Percentiles rank a stretch among this genome's conserved stretches.
Evolutionary conservation across 495 filamentous ascomycete species (phyloP).

Genomic region (Podospora pseudocomata): DNA sequence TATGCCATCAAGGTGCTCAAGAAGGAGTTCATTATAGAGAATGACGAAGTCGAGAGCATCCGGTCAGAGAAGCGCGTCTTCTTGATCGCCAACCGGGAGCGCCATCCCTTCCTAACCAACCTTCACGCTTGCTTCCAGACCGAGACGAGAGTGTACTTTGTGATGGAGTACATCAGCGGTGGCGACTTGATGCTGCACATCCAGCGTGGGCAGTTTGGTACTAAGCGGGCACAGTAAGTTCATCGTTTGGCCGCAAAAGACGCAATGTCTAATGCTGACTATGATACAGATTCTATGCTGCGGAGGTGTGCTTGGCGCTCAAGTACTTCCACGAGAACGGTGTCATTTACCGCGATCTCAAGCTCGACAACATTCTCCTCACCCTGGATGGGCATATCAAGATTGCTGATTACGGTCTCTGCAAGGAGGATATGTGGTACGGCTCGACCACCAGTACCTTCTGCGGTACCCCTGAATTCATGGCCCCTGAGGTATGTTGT

Average conservation of each 20-base stretch:
- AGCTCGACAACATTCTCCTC: slow-evolving; percentile 97
- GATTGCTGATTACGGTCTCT: slow-evolving; percentile 97
- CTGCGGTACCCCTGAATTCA: slow-evolving; percentile 98
- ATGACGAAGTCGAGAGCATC: slow-evolving; percentile 99
- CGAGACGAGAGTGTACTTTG: slow-evolving; percentile 97
- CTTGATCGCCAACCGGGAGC: slow-evolving; percentile 94
- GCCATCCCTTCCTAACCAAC: slow-evolving; percentile 92
- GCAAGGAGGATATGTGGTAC: slow-evolving; percentile 99
- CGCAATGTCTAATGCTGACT: slow-evolving; percentile 37
- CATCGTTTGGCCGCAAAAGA: slow-evolving; percentile 25
- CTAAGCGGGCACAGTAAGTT: slow-evolving; percentile 77
- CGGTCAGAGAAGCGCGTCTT: slow-evolving; percentile 97
- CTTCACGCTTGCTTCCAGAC: slow-evolving; percentile 99
- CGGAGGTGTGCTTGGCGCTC: slow-evolving; percentile 92
- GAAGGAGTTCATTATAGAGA: slow-evolving; percentile 99
- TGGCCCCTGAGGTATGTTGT: slow-evolving; percentile 86
- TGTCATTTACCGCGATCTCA: slow-evolving; percentile 98
- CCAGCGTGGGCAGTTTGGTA: slow-evolving; percentile 91
- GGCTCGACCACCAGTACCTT: slow-evolving; percentile 95
- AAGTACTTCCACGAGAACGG: slow-evolving; percentile 99
- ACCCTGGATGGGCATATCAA: slow-evolving; percentile 98
- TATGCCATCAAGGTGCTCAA: slow-evolving; percentile 99
- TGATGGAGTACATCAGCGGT: slow-evolving; percentile 99
- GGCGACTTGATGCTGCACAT: slow-evolving; percentile 99
- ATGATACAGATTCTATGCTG: slow-evolving; percentile 70